phyloP scores from a whole-genome alignment of 495 filamentous ascomycete genomes.

The Penicillium paradoxum region DNA sequence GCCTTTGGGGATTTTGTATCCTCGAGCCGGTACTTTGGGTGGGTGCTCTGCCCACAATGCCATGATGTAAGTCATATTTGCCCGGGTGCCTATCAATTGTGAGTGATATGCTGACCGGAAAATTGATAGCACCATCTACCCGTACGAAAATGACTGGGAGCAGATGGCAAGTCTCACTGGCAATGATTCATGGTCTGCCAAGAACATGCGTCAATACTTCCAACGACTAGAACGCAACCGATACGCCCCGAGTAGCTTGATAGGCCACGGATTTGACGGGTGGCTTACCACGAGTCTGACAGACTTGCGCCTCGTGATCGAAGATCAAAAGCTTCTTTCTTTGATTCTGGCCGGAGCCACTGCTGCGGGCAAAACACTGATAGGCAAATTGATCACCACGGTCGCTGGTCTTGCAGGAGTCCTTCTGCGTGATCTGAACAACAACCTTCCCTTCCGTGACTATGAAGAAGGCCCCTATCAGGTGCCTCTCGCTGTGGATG shows the following conservation, averaged over 20 bases:
- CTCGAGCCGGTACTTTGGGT: conserved; percentile 40
- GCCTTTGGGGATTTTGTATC: conserved; percentile 38
- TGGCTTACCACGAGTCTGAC: conserved; percentile 52
- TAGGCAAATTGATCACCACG: conserved; percentile 40
- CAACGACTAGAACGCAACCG: conserved; percentile 47
- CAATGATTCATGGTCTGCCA: conserved; percentile 33
- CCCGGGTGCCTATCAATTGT: background rate
- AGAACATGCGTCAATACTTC: conserved; percentile 40
- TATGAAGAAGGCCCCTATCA: conserved; percentile 42
- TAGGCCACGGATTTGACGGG: conserved; percentile 53
- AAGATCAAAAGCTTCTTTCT: conserved; percentile 49
- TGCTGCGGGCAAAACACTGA: conserved; percentile 27
- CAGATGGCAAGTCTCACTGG: conserved; percentile 36
- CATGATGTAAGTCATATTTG: conserved; percentile 31
- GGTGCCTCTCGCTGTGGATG: conserved; percentile 45
- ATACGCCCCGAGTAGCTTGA: conserved; percentile 39
- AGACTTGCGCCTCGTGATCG: conserved; percentile 40
- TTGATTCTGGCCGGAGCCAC: conserved; percentile 46
- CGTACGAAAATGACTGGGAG: conserved; percentile 42
- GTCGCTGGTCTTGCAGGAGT: conserved; percentile 38
- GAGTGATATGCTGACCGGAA: background rate
- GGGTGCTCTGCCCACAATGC: conserved; percentile 44
- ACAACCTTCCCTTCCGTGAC: conserved; percentile 30
- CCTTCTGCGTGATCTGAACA: conserved; percentile 50
- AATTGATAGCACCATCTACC: conserved; percentile 23